Percentiles rank a stretch among this genome's conserved stretches.
These are phyloP conservation scores for Dionaea muscipula DNA, from an alignment of 179 eudicot genomes.

Conservation along the genomic window DNA sequence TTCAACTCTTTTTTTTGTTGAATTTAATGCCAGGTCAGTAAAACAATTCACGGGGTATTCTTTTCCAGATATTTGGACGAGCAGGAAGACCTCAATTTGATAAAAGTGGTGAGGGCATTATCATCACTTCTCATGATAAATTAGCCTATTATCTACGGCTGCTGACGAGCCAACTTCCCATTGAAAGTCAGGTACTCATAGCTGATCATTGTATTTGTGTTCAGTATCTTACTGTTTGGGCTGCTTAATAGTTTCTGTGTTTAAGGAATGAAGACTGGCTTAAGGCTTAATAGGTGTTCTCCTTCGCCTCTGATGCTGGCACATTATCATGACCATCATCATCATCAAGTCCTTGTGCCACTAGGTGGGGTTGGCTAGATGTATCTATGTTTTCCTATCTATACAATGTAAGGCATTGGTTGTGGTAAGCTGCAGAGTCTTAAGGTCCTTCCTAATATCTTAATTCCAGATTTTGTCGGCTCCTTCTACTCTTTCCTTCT, in stretches of 20 bases:
- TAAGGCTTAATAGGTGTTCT: too few relatives aligned
- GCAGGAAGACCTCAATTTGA: constrained; percentile 99
- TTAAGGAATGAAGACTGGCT: neutral
- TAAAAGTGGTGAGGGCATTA: constrained; percentile 99
- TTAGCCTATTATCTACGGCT: constrained; percentile 82
- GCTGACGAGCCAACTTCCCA: constrained; percentile 91
- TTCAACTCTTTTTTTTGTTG: neutral
- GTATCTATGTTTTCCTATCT: too few relatives aligned
- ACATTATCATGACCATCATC: too few relatives aligned
- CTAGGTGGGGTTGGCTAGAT: too few relatives aligned
- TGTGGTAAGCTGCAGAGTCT: too few relatives aligned
- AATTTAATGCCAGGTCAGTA: neutral
- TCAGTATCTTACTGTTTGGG: neutral
- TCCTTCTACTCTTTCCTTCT: too few relatives aligned
- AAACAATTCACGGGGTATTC: constrained; percentile 5
- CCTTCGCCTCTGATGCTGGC: too few relatives aligned
- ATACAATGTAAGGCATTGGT: too few relatives aligned
- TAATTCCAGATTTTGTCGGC: too few relatives aligned
- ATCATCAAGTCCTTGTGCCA: too few relatives aligned
- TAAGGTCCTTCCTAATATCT: too few relatives aligned
- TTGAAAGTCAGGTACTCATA: constrained; percentile 82
- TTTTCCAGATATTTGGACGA: constrained; percentile 82
- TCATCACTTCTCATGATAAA: constrained; percentile 87
- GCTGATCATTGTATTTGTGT: neutral
- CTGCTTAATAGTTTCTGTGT: neutral